Evolutionary conservation across 2,329 filamentous ascomycete species (phyloP).

Genomic region (Colletotrichum sublineola): DNA sequence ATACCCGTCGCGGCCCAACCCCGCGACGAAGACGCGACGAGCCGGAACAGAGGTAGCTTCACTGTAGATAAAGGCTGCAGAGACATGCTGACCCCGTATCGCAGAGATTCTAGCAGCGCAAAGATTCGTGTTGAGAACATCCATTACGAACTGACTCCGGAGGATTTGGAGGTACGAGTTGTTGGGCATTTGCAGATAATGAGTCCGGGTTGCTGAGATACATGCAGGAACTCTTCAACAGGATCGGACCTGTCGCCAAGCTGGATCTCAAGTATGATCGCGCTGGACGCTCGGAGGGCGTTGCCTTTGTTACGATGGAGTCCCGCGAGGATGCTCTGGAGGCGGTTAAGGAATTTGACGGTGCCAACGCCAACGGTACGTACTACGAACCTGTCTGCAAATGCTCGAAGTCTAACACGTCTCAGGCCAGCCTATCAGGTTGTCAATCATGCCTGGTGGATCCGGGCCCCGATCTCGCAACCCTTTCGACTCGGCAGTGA

Average conservation of each 20-base stretch:
- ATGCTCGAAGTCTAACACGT: conserved; percentile 21
- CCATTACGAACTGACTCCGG: conserved; percentile 90
- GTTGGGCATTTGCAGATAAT: background rate
- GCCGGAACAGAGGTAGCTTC: conserved; percentile 54
- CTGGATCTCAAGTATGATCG: conserved; percentile 86
- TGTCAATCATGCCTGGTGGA: conserved; percentile 73
- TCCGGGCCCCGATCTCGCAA: conserved; percentile 60
- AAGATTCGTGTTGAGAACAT: conserved; percentile 90
- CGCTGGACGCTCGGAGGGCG: conserved; percentile 87
- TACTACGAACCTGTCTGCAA: background rate
- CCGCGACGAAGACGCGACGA: conserved; percentile 59
- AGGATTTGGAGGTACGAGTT: conserved; percentile 79
- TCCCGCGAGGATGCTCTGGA: conserved; percentile 76
- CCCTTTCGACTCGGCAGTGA: conserved; percentile 68
- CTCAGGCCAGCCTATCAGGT: conserved; percentile 81
- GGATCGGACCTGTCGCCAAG: conserved; percentile 79
- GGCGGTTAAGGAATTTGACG: conserved; percentile 86
- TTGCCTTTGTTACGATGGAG: conserved; percentile 86
- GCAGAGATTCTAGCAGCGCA: conserved; percentile 68
- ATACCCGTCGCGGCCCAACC: conserved; percentile 57
- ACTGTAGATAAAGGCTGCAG: conserved; percentile 39
- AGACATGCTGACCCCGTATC: conserved; percentile 37
- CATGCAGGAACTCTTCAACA: conserved; percentile 80
- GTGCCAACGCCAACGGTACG: conserved; percentile 87
- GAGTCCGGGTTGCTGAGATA: conserved; percentile 45